phyloP scores from a whole-genome alignment of 148 eudicot genomes.

The Agrostemma githago region DNA sequence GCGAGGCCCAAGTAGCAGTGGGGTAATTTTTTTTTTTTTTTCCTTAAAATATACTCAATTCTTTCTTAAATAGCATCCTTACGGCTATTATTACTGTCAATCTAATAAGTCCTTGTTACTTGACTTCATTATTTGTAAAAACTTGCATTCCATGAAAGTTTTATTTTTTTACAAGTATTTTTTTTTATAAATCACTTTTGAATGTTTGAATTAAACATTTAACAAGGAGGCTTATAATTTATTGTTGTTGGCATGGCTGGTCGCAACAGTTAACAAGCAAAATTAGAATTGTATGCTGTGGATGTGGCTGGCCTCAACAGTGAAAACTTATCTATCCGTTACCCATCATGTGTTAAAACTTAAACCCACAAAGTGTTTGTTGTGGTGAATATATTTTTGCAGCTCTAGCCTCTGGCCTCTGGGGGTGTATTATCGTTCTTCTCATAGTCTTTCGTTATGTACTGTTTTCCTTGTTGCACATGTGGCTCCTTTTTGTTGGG shows the following conservation, averaged over 20 bases:
- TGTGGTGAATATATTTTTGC: too few relatives aligned
- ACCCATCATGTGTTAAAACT: background rate
- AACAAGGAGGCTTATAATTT: background rate
- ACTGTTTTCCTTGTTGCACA: too few relatives aligned
- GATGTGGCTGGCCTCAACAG: background rate
- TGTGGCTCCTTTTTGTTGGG: too few relatives aligned
- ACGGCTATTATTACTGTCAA: background rate
- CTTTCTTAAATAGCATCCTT: background rate
- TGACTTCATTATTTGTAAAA: too few relatives aligned
- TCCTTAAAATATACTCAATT: background rate
- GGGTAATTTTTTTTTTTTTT: background rate
- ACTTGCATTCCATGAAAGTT: too few relatives aligned
- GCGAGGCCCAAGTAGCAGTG: background rate
- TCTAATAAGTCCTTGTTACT: background rate
- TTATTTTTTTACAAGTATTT: too few relatives aligned
- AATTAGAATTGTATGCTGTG: background rate
- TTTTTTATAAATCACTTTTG: too few relatives aligned
- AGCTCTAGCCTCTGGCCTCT: too few relatives aligned
- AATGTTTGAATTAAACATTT: too few relatives aligned
- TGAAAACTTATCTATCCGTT: background rate
- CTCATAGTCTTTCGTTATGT: too few relatives aligned
- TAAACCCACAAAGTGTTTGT: background rate
- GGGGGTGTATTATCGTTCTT: too few relatives aligned
- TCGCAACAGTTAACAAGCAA: background rate
- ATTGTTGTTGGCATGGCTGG: background rate